Evolutionary conservation across 306 rosid species (phyloP).

Genomic region (Cicer pinnatifidum): DNA sequence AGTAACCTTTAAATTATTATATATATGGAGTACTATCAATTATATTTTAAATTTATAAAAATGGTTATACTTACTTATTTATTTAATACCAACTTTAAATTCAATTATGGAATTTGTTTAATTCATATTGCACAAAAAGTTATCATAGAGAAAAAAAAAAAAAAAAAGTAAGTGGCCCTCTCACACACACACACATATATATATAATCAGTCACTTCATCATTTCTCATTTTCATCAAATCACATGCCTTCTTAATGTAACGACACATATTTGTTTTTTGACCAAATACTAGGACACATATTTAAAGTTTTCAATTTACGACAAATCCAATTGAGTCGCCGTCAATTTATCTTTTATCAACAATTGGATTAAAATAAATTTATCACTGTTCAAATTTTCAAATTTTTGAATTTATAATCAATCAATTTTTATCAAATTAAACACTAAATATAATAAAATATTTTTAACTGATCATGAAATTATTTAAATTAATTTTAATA

Average conservation of each 20-base stretch:
- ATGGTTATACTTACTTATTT: neutral
- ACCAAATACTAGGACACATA: too few species aligned
- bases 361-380: too few species aligned
- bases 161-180: too few species aligned
- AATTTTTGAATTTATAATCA: too few species aligned
- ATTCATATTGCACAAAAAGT: neutral
- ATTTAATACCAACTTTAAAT: neutral
- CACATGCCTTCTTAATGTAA: neutral
- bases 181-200: too few species aligned
- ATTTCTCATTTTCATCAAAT: neutral
- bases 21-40: neutral
- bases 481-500: neutral
- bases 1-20: neutral
- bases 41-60: neutral
- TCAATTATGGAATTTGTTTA: neutral
- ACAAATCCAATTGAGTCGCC: too few species aligned
- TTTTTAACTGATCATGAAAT: neutral
- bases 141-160: too few species aligned
- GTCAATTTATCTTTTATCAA: too few species aligned
- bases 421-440: too few species aligned
- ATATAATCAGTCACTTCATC: neutral
- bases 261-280: too few species aligned
- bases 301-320: too few species aligned
- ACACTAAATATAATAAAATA: neutral
- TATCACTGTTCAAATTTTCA: too few species aligned